Conservation (phyloP, 805 yeast genomes). For the Pichia exigua region DNA sequence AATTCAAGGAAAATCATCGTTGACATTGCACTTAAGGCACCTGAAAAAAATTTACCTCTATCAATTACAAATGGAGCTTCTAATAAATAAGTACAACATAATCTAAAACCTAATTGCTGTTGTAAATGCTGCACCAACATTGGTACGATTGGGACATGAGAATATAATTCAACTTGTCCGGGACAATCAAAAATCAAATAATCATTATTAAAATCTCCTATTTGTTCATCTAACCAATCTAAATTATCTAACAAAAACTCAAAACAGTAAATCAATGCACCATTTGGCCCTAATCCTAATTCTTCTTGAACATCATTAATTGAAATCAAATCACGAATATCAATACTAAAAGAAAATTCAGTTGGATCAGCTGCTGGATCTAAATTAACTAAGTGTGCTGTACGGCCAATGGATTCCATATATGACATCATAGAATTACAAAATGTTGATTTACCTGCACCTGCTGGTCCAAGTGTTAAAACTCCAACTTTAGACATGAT, state of each 20-base stretch:
- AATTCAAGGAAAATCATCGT: conserved; percentile 93
- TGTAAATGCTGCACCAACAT: conserved; percentile 79
- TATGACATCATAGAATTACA: conserved; percentile 82
- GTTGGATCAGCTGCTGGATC: conserved; percentile 97
- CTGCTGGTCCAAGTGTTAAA: conserved; percentile 93
- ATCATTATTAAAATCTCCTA: conserved; percentile 93
- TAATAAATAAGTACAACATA: conserved; percentile 86
- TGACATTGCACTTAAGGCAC: conserved; percentile 94
- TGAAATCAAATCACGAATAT: conserved; percentile 83
- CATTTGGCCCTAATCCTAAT: conserved; percentile 88
- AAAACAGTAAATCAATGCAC: conserved; percentile 88
- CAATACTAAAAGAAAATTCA: conserved; percentile 86
- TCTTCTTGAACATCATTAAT: conserved; percentile 95
- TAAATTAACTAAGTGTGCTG: conserved; percentile 89
- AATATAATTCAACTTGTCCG: conserved; percentile 91
- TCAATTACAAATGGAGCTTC: conserved; percentile 95
- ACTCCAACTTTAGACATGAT: conserved; percentile 91
- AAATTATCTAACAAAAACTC: conserved; percentile 82
- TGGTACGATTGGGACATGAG: conserved; percentile 91
- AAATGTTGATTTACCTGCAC: conserved; percentile 92
- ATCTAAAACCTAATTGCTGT: conserved; percentile 67
- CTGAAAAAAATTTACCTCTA: conserved; percentile 86
- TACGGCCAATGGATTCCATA: conserved; percentile 83
- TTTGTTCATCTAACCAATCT: conserved; percentile 97
- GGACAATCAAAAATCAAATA: conserved; percentile 94